A percentile compares a stretch with the other conserved stretches of the same genome.
Evolutionary conservation across 2,329 filamentous ascomycete genomes (phyloP).

Genomic region (Acephala macrosclerotiorum): DNA sequence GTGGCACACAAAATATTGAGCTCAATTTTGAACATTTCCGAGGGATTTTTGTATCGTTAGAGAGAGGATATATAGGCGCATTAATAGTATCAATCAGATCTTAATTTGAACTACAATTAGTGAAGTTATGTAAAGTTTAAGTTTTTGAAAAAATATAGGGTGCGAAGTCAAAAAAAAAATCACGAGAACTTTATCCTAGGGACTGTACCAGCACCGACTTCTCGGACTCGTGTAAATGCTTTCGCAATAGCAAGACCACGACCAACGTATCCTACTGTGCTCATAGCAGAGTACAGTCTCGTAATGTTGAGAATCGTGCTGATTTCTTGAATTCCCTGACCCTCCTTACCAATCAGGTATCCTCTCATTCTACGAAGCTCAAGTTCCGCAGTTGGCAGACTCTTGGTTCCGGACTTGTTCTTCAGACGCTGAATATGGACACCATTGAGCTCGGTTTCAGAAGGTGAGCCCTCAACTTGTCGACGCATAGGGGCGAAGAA

Average conservation of each 20-base stretch:
- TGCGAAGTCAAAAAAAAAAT: too few relatives aligned
- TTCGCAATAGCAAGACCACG: constrained; percentile 64
- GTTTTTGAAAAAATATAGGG: too few relatives aligned
- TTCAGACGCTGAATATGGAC: constrained; percentile 74
- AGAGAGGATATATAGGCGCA: too few relatives aligned
- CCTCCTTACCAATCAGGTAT: constrained; percentile 71
- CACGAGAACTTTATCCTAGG: too few relatives aligned
- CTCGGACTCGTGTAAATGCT: constrained; percentile 64
- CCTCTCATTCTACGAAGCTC: constrained; percentile 68
- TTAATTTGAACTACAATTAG: too few relatives aligned
- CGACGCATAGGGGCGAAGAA: constrained; percentile 72
- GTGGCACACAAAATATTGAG: too few relatives aligned
- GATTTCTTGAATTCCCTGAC: constrained; percentile 73
- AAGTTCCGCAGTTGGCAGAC: constrained; percentile 76
- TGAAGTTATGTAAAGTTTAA: too few relatives aligned
- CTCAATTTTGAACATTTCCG: too few relatives aligned
- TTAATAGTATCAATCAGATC: too few relatives aligned
- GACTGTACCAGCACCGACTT: constrained; percentile 57
- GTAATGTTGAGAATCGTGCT: constrained; percentile 73
- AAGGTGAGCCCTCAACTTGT: constrained; percentile 25
- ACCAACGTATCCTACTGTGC: constrained; percentile 59
- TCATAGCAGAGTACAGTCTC: constrained; percentile 62
- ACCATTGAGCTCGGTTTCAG: constrained; percentile 64
- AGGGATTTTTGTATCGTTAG: too few relatives aligned
- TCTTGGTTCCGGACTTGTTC: constrained; percentile 74